Conservation (phyloP, 225 moss, liverwort and hornwort genomes). For the Polytrichum formosum region DNA sequence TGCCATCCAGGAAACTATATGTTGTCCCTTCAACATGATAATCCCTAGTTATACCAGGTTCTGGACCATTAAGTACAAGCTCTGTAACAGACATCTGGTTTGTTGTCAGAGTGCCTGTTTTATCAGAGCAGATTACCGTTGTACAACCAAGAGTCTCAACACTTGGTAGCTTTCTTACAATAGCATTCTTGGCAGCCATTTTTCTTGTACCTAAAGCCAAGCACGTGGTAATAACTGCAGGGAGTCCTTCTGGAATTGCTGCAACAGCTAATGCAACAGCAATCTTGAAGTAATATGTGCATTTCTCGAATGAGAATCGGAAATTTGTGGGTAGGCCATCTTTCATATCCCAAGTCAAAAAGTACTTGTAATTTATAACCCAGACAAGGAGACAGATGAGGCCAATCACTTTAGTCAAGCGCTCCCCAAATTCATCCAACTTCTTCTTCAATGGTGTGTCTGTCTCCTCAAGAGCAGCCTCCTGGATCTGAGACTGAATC, state of each 20-base stretch:
- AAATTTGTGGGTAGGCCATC: constrained; percentile 66
- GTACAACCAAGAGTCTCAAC: constrained; percentile 96
- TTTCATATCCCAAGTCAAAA: constrained; percentile 74
- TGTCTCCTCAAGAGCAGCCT: constrained; percentile 81
- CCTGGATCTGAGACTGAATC: constrained; percentile 93
- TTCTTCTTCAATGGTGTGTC: constrained; percentile 94
- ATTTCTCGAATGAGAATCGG: constrained; percentile 83
- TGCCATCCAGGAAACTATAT: constrained; percentile 72
- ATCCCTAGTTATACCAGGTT: constrained; percentile 55
- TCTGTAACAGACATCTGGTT: constrained; percentile 98
- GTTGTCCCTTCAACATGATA: constrained; percentile 93
- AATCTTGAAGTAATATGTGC: constrained; percentile 97
- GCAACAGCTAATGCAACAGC: constrained; percentile 96
- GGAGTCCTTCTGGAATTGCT: constrained; percentile 93
- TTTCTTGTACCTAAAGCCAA: constrained; percentile 87
- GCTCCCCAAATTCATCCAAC: constrained; percentile 89
- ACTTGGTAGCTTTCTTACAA: constrained; percentile 91
- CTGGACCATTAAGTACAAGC: constrained; percentile 71
- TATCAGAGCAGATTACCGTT: constrained; percentile 95
- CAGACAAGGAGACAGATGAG: constrained; percentile 91
- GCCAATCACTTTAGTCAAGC: constrained; percentile 82
- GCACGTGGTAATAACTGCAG: constrained; percentile 94
- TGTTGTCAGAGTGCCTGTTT: constrained; percentile 92
- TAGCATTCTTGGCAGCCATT: constrained; percentile 97
- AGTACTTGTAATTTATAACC: constrained; percentile 97